Base-by-base conservation (phyloP, 2,329 filamentous ascomycete species). In the Neofusicoccum kwambonambiense region DNA sequence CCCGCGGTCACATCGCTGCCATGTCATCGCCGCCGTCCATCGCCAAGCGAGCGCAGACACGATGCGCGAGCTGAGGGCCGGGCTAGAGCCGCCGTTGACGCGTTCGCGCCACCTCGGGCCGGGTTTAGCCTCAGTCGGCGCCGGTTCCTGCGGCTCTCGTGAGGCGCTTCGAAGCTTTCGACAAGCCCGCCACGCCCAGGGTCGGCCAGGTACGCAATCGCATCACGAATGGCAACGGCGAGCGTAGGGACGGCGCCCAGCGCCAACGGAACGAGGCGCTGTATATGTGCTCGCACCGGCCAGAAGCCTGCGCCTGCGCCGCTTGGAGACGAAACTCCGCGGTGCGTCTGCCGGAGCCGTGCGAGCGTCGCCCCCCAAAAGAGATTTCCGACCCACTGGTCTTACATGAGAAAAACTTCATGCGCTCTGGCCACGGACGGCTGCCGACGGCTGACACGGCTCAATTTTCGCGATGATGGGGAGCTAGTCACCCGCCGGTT, bases 341-440 rank as follows among this genome's bases (percentile, higher is more conserved):
- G 49, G 47, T 27, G 17, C 60, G 47, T 45, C 13, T 54, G 60
- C 39, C 49, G 49, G 61, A 22, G 61, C 41, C 61, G 61, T 39
- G 61, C 61, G 49, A 64, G 50, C 27, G 34, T 47, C 31, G 31
- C 61, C 44, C 17, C 60, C 61, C 15, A 49, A 56, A 44, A 37
- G 61, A 45, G 61, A 39, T 45, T 47, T 39, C 39, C 42, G 62
- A 64, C 62, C 62, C 62, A 64, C 62, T 27, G 4, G 41, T 58
- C 34, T 64, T 64, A 64, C 62, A 56, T 64, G 62, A 64, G 52
- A 64, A 58, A 64, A 64, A 64, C 62, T 44, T 41, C 57, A 37
- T 31, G 17, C 50, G 51, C 52, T 57, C 52, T 22, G 52, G 35
- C 51, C 52, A 42, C 34, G 12, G 34, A 8, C 42, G 35, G 34